phyloP scores from a whole-genome alignment of 2,329 filamentous ascomycete species.

The Clonostachys sp. region DNA sequence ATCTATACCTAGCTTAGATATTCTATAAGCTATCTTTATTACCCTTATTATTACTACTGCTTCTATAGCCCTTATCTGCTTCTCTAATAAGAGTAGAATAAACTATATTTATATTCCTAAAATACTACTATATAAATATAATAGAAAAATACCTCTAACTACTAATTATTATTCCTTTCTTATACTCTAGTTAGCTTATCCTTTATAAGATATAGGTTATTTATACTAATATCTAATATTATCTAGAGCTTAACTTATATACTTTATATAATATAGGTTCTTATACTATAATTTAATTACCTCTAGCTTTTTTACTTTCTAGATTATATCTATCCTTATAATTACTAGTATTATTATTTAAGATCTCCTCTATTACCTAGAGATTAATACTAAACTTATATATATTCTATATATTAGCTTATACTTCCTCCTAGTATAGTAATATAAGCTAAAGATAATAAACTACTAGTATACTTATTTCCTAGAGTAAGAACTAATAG shows the following conservation, averaged over 20 bases:
- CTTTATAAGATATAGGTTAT: conserved; percentile 1
- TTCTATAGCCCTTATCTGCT: neutral
- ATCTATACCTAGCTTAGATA: neutral
- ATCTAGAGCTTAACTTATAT: neutral
- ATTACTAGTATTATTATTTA: too few relatives aligned
- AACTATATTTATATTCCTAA: conserved; percentile 1
- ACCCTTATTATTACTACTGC: neutral
- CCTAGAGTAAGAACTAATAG: neutral
- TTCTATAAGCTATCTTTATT: neutral
- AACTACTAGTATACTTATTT: conserved; percentile 1
- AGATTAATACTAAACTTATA: neutral
- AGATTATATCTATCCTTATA: too few relatives aligned
- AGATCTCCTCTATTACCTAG: neutral
- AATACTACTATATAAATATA: too few relatives aligned
- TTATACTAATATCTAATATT: neutral
- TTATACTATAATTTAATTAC: conserved; percentile 2
- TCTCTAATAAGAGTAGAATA: too few relatives aligned
- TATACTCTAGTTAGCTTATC: conserved; percentile 1
- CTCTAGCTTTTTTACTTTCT: too few relatives aligned
- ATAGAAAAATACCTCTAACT: conserved; percentile 1
- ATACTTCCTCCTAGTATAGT: too few relatives aligned
- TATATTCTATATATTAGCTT: too few relatives aligned
- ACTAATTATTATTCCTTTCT: conserved; percentile 1
- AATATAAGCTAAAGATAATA: conserved; percentile 2
- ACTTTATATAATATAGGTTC: neutral